Base-by-base conservation (phyloP, 192 early-diverging fungal genomes). In the Neocallimastix lanati region DNA sequence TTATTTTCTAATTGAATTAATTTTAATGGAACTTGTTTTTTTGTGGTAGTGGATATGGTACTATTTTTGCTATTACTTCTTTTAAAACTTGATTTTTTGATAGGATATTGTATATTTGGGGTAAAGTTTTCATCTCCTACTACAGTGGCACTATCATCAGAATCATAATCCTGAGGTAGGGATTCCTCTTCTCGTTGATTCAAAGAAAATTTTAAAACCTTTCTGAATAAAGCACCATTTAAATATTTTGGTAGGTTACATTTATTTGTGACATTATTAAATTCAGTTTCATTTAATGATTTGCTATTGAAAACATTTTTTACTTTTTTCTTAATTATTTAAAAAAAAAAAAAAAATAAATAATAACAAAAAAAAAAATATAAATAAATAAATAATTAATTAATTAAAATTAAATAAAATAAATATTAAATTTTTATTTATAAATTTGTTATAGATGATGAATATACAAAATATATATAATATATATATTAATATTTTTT, bases 181-280 rank as follows among this genome's bases (percentile, higher is more conserved):
- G 13, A 4, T 50, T 50, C 18, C 2, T 21, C 21, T 50, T 21
- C 40, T 21, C 6, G 16, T 21, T 50, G 16, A 21, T 50, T 50
- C 13, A 21, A 4, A 4, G 40, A 2, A 50, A 80, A 14, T 12
- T 82, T 50, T 29, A 80, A 38, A 16, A 83, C 80, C 28, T 50
- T 50, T 28, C 79, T 29, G 78, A 86, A 86, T 28, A 86, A 76
- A 7, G 82, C 83, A 25, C 40, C 29, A 80, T 81, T 86, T 67
- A 78, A 29, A 38, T 80, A 86, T 58, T 80, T 30, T 25, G 85
- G 85, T 18, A 86, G 28, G 3, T 77, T 77, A 28, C 80, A 77
- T 35, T 79, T 82, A 28, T 76, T 78, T 27, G 78, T 84, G 28
- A 85, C 84, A 18, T 80, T 58, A 33, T 78, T 78, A 29, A 85